phyloP scores from a whole-genome alignment of 2,329 filamentous ascomycete genomes.

The Ophiognomonia clavigignenti-juglandacearum region DNA sequence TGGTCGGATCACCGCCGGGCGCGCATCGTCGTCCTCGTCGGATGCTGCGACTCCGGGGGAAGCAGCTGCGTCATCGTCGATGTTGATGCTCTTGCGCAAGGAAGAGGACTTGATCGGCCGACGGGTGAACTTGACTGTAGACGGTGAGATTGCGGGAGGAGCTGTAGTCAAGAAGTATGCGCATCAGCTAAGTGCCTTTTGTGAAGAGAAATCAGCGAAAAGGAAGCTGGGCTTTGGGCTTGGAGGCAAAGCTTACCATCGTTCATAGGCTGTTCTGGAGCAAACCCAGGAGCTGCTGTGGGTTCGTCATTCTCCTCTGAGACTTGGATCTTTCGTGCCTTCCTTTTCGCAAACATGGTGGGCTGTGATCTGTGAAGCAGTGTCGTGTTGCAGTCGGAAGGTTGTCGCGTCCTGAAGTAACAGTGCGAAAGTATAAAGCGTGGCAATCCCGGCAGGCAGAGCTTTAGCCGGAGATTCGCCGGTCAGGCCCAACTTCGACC shows the following conservation, averaged over 20 bases:
- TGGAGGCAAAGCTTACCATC: constrained; percentile 31
- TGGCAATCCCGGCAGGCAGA: too few relatives aligned
- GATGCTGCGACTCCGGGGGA: constrained; percentile 14
- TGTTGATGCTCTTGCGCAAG: constrained; percentile 50
- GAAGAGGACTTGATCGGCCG: constrained; percentile 55
- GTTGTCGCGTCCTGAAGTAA: too few relatives aligned
- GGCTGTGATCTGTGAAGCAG: too few relatives aligned
- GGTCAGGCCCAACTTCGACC: constrained; percentile 7
- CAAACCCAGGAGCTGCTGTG: constrained; percentile 13
- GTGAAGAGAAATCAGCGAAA: constrained; percentile 19
- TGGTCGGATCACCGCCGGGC: constrained; percentile 46
- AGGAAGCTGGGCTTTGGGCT: not conserved
- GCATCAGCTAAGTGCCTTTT: constrained; percentile 27
- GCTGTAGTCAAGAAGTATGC: constrained; percentile 18
- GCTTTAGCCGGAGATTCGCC: constrained; percentile 14
- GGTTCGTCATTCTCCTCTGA: constrained; percentile 59
- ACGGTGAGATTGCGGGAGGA: constrained; percentile 25
- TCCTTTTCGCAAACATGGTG: constrained; percentile 57
- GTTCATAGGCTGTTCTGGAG: constrained; percentile 23
- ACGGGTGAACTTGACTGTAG: constrained; percentile 40
- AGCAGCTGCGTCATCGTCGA: constrained; percentile 32
- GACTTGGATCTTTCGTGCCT: constrained; percentile 72
- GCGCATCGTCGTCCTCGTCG: constrained; percentile 36
- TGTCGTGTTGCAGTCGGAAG: too few relatives aligned
- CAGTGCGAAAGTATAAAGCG: too few relatives aligned